Percentiles rank a stretch among this genome's conserved stretches.
Evolutionary conservation across 1,139 yeast species (phyloP).

Genomic region (Hanseniaspora uvarum): DNA sequence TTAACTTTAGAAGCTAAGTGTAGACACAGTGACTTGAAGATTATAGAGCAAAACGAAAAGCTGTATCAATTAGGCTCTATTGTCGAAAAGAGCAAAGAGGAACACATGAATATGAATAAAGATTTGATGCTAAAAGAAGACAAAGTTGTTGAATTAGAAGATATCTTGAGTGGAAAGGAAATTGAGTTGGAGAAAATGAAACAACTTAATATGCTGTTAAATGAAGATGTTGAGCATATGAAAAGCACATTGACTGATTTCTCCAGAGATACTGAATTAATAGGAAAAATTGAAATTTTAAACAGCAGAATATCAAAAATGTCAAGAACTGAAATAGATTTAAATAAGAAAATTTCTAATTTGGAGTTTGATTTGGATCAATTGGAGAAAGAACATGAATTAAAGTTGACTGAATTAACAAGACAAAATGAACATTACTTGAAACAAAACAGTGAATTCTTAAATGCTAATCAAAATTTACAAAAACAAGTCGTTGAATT

Average conservation of each 20-base stretch:
- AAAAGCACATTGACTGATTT: conserved; percentile 37
- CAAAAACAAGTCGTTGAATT: conserved; percentile 37
- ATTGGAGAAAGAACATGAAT: conserved; percentile 42
- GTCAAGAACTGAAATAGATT: conserved; percentile 52
- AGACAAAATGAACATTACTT: conserved; percentile 46
- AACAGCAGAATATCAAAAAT: conserved; percentile 48
- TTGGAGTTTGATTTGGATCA: conserved; percentile 54
- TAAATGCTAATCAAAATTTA: conserved; percentile 35
- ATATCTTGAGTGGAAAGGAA: conserved; percentile 47
- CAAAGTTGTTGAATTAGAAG: conserved; percentile 46
- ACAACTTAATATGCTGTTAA: conserved; percentile 36
- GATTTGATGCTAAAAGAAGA: conserved; percentile 49
- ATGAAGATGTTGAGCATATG: conserved; percentile 48
- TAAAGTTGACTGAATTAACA: conserved; percentile 42
- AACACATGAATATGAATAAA: conserved; percentile 48
- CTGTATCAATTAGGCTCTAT: conserved; percentile 48
- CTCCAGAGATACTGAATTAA: conserved; percentile 40
- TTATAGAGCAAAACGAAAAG: conserved; percentile 49
- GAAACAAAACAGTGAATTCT: conserved; percentile 39
- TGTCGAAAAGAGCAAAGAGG: conserved; percentile 47
- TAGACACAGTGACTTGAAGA: conserved; percentile 44
- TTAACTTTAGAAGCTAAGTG: conserved; percentile 69
- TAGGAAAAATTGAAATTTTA: conserved; percentile 49
- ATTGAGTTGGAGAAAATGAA: conserved; percentile 46
- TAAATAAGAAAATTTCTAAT: conserved; percentile 55